phyloP scores from a whole-genome alignment of 257 asterid genomes.

The Euphrasia confusa region DNA sequence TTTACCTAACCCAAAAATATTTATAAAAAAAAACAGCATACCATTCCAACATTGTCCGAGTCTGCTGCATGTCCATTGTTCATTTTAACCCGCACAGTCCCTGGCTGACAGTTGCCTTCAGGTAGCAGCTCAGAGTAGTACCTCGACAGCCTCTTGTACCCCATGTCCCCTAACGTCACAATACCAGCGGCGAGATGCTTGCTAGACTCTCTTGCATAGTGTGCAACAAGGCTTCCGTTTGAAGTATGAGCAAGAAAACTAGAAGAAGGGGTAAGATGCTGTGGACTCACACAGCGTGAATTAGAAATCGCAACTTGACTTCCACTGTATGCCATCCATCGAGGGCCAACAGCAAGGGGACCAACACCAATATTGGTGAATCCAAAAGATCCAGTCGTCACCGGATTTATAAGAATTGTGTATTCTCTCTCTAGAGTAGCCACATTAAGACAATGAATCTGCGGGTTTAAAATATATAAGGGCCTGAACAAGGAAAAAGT shows the following conservation, averaged over 20 bases:
- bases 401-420: constrained; percentile 78
- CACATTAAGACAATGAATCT: constrained; percentile 82
- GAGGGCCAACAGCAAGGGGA: constrained; percentile 89
- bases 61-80: constrained; percentile 53
- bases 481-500: not conserved
- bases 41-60: constrained; percentile 82
- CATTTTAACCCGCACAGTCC: constrained; percentile 39
- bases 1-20: not conserved
- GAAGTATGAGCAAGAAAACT: constrained; percentile 53
- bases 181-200: constrained; percentile 92
- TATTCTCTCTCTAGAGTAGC: constrained; percentile 72
- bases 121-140: constrained; percentile 74
- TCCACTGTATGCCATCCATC: constrained; percentile 98
- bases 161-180: constrained; percentile 83
- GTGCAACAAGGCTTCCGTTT: constrained; percentile 86
- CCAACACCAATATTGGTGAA: constrained; percentile 66
- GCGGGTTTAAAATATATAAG: constrained; percentile 22
- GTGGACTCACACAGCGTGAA: constrained; percentile 73
- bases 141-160: constrained; percentile 74
- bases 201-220: constrained; percentile 94
- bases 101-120: constrained; percentile 58
- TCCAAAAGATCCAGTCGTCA: constrained; percentile 47
- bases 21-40: constrained; percentile 26
- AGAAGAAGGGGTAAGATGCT: constrained; percentile 55
- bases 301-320: constrained; percentile 55